Evolutionary conservation across 2,329 filamentous ascomycete species (phyloP).

Genomic region (Fusarium odoratissimum): DNA sequence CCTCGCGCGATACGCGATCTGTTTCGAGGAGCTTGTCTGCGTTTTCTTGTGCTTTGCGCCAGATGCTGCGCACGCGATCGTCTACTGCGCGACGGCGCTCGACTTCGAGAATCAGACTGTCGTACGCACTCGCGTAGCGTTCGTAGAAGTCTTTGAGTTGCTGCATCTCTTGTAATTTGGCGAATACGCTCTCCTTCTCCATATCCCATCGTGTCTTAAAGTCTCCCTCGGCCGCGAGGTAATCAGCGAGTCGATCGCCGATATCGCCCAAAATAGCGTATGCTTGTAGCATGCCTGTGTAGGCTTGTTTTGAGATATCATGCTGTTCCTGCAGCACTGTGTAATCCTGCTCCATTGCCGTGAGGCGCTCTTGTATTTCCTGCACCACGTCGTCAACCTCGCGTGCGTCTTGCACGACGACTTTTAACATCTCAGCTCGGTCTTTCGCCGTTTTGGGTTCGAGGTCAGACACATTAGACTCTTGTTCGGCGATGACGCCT

Average conservation of each 20-base stretch:
- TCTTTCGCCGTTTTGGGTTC: constrained; percentile 81
- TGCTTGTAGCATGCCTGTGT: constrained; percentile 69
- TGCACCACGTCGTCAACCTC: constrained; percentile 74
- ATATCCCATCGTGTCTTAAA: constrained; percentile 78
- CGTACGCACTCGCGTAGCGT: constrained; percentile 86
- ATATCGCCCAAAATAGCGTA: constrained; percentile 76
- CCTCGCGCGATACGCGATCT: constrained; percentile 78
- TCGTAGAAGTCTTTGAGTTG: constrained; percentile 86
- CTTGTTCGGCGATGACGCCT: constrained; percentile 71
- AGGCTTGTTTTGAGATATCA: constrained; percentile 59
- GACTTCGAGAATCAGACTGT: constrained; percentile 85
- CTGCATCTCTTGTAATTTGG: constrained; percentile 79
- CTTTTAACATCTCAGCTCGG: constrained; percentile 82
- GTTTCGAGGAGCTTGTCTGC: constrained; percentile 79
- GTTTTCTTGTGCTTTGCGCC: constrained; percentile 80
- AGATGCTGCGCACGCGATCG: constrained; percentile 77
- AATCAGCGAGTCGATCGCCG: constrained; percentile 71
- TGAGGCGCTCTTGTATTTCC: constrained; percentile 79
- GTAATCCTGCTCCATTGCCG: constrained; percentile 80
- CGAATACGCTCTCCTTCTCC: constrained; percentile 76
- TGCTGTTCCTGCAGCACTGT: constrained; percentile 72
- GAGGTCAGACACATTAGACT: constrained; percentile 62
- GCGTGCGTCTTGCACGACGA: constrained; percentile 78
- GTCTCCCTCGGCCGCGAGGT: constrained; percentile 72
- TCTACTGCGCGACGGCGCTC: constrained; percentile 79